A percentile compares a stretch with the other conserved stretches of the same genome.
Conservation (phyloP, 495 filamentous ascomycete species). For the Penicillium bovifimosum region DNA sequence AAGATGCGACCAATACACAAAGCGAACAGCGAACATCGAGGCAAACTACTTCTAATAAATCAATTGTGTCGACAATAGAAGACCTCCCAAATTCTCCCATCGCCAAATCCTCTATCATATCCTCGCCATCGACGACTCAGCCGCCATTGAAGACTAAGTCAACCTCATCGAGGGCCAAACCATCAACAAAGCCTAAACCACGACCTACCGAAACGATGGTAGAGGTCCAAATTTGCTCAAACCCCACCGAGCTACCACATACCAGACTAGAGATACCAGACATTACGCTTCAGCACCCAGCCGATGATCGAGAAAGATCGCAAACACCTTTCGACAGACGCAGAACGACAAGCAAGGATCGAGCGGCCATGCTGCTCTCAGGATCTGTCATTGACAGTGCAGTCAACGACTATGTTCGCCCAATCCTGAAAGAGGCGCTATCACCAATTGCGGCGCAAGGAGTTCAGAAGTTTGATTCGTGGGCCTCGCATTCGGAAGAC, state of each 20-base stretch:
- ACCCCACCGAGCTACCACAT: not conserved
- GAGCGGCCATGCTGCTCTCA: constrained; percentile 25
- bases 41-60: not conserved
- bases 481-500: constrained; percentile 37
- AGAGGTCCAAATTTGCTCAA: constrained; percentile 27
- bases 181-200: not conserved
- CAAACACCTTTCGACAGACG: constrained; percentile 1
- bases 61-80: not conserved
- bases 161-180: too few relatives aligned
- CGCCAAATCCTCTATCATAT: constrained; percentile 2
- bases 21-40: not conserved
- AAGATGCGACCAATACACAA: not conserved
- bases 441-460: constrained; percentile 34
- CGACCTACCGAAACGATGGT: constrained; percentile 27
- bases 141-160: too few relatives aligned
- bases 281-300: not conserved
- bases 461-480: constrained; percentile 39
- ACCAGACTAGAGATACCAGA: not conserved
- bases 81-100: not conserved
- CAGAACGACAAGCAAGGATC: constrained; percentile 14
- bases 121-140: not conserved
- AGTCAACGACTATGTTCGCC: constrained; percentile 34
- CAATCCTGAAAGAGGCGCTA: constrained; percentile 36
- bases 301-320: not conserved
- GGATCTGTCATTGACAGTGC: constrained; percentile 35